phyloP scores from a whole-genome alignment of 345 rosid species.

The Aethionema arabicum region DNA sequence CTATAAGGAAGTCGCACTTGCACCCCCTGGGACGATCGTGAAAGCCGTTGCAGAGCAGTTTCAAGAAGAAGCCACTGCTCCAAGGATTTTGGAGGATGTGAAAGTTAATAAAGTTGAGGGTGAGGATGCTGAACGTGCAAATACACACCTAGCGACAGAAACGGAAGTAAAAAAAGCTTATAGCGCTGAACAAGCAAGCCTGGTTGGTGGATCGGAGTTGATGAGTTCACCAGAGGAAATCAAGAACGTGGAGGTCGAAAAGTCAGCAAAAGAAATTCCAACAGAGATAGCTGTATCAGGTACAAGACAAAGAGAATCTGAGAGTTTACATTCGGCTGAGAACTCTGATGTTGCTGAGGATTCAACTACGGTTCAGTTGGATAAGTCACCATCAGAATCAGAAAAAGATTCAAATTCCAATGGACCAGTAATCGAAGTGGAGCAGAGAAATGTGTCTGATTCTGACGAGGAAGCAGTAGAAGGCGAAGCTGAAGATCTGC shows the following conservation, averaged over 20 bases:
- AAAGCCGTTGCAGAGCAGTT: constrained; percentile 76
- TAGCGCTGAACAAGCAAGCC: constrained; percentile 37
- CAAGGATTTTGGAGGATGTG: constrained; percentile 33
- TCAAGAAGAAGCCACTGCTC: constrained; percentile 47
- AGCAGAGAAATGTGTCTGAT: constrained; percentile 40
- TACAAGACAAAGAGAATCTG: constrained; percentile 38
- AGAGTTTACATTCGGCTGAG: constrained; percentile 35
- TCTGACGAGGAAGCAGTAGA: constrained; percentile 36
- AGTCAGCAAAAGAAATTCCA: constrained; percentile 32
- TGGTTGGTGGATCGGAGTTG: constrained; percentile 29
- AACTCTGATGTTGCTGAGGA: constrained; percentile 24
- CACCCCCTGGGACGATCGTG: constrained; percentile 94
- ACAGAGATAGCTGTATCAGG: constrained; percentile 29
- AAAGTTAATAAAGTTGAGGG: constrained; percentile 39
- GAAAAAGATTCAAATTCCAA: constrained; percentile 36
- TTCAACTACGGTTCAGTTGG: constrained; percentile 31
- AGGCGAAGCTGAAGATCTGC: constrained; percentile 39
- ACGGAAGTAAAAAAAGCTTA: constrained; percentile 33
- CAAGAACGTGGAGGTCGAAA: constrained; percentile 30
- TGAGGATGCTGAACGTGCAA: constrained; percentile 39
- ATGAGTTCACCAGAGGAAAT: constrained; percentile 34
- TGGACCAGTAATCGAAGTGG: constrained; percentile 32
- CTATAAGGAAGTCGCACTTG: constrained; percentile 97
- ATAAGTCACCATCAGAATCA: constrained; percentile 30
- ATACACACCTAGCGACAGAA: constrained; percentile 31